Base-by-base conservation (phyloP, 768 basidiomycete genomes). In the Termitomyces sp. region DNA sequence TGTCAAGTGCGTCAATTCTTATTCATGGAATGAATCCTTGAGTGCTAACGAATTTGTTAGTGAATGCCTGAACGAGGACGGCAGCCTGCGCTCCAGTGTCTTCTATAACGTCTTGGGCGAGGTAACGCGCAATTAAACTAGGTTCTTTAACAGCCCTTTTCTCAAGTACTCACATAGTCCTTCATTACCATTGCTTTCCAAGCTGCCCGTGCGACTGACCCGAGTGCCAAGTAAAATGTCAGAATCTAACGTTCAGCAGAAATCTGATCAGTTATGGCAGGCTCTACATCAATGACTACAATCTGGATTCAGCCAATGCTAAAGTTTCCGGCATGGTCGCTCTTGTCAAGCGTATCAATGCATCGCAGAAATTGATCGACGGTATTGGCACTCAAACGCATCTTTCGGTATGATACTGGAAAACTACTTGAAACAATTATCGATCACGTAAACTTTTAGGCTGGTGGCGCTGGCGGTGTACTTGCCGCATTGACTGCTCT, bases 301-400 rank as follows among this genome's bases (percentile, higher is more conserved):
- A 79, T 68, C 68, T 81, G 34, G 81, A 82, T 66, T 78, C 78
- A 49, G 75, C 73, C 65, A 80, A 81, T 61, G 76, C 77, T 44
- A 82, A 82, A 60, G 69, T 72, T 9, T 63, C 68, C 50, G 77
- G 76, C 47, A 67, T 76, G 63, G 73, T 77, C 45, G 65, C 65
- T 37, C 69, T 80, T 50, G 74, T 78, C 41, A 75, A 73, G 55
- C 66, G 70, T 36, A 63, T 77, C 64, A 79, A 77, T 66, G 61
- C 68, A 57, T 66, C 65, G 51, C 70, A 69, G 30, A 71, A 72
- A 58, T 66, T 77, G 46, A 79, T 82, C 62, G 80, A 82, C 60
- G 80, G 78, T 55, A 77, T 81, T 59, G 81, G 80, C 52, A 78
- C 81, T 6, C 81, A 81, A 60, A 75, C 73, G 67, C 81, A 82